Evolutionary conservation across 305 asterid species (phyloP).

Genomic region (Fraxinus platypoda): DNA sequence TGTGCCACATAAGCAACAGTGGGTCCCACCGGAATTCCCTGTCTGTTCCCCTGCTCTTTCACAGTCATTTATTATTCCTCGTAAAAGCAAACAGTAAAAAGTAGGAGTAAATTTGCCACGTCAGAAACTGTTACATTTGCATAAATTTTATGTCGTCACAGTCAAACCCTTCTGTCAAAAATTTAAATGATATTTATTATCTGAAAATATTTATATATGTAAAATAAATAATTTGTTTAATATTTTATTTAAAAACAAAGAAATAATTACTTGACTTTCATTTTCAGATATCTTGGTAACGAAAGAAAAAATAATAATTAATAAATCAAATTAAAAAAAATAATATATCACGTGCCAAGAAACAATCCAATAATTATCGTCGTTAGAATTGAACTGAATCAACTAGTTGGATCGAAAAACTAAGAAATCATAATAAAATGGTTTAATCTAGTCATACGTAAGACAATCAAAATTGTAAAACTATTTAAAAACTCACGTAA

Average conservation of each 20-base stretch:
- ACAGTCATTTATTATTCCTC: background rate
- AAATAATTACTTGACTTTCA: background rate
- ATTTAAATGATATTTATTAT: background rate
- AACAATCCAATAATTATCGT: background rate
- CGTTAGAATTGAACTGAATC: background rate
- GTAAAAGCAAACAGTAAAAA: background rate
- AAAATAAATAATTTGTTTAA: background rate
- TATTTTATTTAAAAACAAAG: too few relatives aligned
- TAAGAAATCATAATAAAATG: background rate
- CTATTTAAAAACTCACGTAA: background rate
- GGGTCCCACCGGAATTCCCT: background rate
- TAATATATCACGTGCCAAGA: background rate
- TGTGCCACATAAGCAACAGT: background rate
- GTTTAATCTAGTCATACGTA: background rate
- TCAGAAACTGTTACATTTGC: background rate
- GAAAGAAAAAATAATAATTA: background rate
- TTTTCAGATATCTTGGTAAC: background rate
- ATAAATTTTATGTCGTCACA: background rate
- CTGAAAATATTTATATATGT: background rate
- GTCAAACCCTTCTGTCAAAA: background rate
- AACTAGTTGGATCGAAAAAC: background rate
- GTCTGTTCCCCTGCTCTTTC: background rate
- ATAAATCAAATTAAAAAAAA: background rate
- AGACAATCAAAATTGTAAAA: background rate
- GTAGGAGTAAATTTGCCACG: background rate